Base-by-base conservation (phyloP, 345 rosid genomes). In the Lepidium sativum region DNA sequence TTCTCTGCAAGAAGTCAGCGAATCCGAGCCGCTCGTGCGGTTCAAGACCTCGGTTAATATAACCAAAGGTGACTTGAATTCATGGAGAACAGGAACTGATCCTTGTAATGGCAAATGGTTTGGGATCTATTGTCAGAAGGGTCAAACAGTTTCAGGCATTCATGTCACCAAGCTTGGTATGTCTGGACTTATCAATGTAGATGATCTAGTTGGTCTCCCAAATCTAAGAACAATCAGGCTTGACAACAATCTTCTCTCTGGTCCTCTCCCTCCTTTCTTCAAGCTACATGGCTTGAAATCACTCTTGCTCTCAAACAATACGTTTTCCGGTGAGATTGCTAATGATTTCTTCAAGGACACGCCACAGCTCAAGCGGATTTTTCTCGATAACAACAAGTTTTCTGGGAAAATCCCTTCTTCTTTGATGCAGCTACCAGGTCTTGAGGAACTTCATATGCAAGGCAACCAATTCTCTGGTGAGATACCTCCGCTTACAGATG, bases 361-460 rank as follows among this genome's bases (percentile, higher is more conserved):
- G 82, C 33, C 18, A 7, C 58, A 80, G 10, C 58, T 86, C 65
- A 84, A 75, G 78, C 84, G 82, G 69, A 50, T 89, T 13, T 84
- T 84, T 86, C 73, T 89, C 4, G 72, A 86, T 7, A 53, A 69
- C 38, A 87, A 92, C 57, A 51, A 72, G 6, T 80, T 92, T 71
- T 44, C 79, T 0, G 98, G 97, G 1, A 53, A 58, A 2, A 80
- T 89, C 3, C 98, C 96, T 0, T 16, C 61, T 0, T 84, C 97
- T 0, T 6, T 84, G 42, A 50, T 75, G 64, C 67, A 70, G 8
- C 70, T 88, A 6, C 53, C 72, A 5, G 60, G 63, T 75, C 78
- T 92, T 18, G 65, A 25, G 35, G 92, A 89, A 65, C 77, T 89
- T 41, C 86, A 92, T 63, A 79, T 89, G 17, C 91, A 92, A 73